A percentile compares a stretch with the other conserved stretches of the same genome.
Evolutionary conservation across 2,329 filamentous ascomycete genomes (phyloP).

Genomic region (Colletotrichum nymphaeae): DNA sequence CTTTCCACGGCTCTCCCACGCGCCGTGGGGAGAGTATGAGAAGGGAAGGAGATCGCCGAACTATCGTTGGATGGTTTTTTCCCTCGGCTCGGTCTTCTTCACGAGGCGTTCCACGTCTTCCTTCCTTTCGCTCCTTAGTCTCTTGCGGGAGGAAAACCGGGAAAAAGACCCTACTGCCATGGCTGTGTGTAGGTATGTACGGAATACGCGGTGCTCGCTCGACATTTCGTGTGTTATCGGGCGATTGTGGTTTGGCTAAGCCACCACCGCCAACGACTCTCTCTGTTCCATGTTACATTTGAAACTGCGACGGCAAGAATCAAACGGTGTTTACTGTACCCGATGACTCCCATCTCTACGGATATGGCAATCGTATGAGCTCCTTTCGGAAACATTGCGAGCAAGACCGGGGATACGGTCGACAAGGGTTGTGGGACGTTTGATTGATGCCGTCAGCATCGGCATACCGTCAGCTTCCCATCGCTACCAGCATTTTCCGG

Average conservation of each 20-base stretch:
- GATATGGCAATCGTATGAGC: not conserved
- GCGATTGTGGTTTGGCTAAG: not conserved
- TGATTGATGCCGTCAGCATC: not conserved
- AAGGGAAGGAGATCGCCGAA: too few species aligned
- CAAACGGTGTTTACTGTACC: slow-evolving; percentile 7
- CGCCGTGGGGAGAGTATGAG: too few species aligned
- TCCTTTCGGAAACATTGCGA: not conserved
- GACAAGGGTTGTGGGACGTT: not conserved
- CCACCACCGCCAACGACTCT: not conserved
- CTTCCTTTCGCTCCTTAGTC: too few species aligned
- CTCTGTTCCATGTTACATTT: not conserved
- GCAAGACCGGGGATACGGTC: not conserved
- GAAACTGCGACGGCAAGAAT: not conserved
- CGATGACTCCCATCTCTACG: not conserved
- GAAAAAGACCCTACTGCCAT: too few species aligned
- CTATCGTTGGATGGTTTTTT: not conserved
- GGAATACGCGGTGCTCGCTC: too few species aligned
- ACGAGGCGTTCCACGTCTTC: not conserved
- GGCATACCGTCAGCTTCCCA: not conserved
- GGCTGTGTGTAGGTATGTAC: too few species aligned
- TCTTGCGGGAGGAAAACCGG: too few species aligned
- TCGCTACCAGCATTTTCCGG: not conserved
- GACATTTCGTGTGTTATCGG: not conserved
- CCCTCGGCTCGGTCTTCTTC: not conserved
- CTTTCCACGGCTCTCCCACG: not conserved